Evolutionary conservation across 495 filamentous ascomycete species (phyloP), one percentile per base, ranked within the genome.

Genomic region (Annulohypoxylon stygium): DNA sequence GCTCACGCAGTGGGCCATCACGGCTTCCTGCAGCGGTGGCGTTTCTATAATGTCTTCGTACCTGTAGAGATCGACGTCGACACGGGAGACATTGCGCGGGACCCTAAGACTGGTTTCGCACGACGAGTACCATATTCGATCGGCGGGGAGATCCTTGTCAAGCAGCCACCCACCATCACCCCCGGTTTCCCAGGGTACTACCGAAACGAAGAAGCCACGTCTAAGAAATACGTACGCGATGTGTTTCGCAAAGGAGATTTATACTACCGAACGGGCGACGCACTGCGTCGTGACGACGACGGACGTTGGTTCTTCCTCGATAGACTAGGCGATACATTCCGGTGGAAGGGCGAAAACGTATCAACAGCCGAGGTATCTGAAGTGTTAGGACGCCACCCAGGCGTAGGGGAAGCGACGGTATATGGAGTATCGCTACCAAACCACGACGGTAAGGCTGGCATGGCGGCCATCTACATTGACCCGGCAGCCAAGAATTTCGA

Each of bases 281-380:
- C 92, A 5, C 77, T 94, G 34, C 80, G 90, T 4, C 83, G 90
- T 12, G 85, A 87, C 16, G 73, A 71, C 3, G 92, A 95, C 62
- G 93, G 93, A 0, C 83, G 90, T 12, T 94, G 92, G 92, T 93
- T 86, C 77, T 96, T 96, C 79, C 73, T 93, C 23, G 93, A 96
- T 78, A 86, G 84, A 20, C 81, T 94, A 0, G 93, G 93, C 1
- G 93, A 95, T 77, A 95, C 92, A 0, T 95, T 90, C 81, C 85
- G 92, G 3, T 95, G 92, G 92, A 95, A 95, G 79, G 88, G 88
- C 64, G 93, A 94, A 80, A 95, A 95, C 75, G 92, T 95, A 59
- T 90, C 88, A 23, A 95, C 93, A 0, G 90, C 90, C 33, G 92
- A 95, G 78, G 92, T 95, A 0, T 85, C 89, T 6, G 88, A 92